These are phyloP conservation scores for Trichoderma reesei DNA, from an alignment of 495 filamentous ascomycete genomes.

Conservation along the genomic window DNA sequence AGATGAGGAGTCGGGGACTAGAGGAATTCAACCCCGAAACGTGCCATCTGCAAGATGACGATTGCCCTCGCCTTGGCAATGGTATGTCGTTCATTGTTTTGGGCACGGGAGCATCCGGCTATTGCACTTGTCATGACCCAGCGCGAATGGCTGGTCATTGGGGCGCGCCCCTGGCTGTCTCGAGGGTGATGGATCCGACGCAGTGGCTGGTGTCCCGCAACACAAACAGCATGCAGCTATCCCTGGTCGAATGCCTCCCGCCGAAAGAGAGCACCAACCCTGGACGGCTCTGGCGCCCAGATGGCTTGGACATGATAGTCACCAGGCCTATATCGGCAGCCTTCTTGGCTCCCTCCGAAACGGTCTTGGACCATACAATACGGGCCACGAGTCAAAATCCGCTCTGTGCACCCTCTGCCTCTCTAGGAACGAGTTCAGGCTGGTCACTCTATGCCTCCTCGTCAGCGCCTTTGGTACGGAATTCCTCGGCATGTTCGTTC, in stretches of 20 bases:
- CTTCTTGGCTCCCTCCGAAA: background rate
- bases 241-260: background rate
- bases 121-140: background rate
- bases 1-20: too few species aligned
- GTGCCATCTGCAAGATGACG: constrained; percentile 3
- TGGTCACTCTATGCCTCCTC: background rate
- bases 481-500: too few species aligned
- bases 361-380: background rate
- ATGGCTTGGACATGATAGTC: background rate
- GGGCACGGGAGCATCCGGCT: background rate
- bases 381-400: constrained; percentile 1
- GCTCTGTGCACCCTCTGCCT: background rate
- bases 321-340: constrained; percentile 2
- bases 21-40: background rate
- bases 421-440: background rate
- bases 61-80: background rate
- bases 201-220: background rate
- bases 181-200: constrained; percentile 1
- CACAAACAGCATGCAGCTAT: background rate
- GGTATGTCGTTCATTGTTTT: background rate
- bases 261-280: background rate
- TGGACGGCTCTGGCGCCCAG: background rate
- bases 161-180: background rate
- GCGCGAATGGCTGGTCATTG: background rate
- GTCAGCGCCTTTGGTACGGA: too few species aligned